Evolutionary conservation across 192 early-diverging fungal species (phyloP), one percentile per base, ranked within the genome.

Genomic region (Rhizophagus prolifer): DNA sequence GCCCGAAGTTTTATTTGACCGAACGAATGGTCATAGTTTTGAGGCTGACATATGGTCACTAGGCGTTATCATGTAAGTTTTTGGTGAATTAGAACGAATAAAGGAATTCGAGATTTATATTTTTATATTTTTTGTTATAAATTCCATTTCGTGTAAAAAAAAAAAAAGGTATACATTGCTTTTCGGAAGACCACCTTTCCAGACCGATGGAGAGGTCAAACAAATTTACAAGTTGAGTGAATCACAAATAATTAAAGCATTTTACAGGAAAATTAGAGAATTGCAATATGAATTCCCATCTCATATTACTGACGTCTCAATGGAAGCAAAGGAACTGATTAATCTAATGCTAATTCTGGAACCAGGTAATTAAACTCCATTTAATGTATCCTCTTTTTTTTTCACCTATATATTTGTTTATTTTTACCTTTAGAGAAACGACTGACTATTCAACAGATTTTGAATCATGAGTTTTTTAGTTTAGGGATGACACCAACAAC

Each of bases 1-100:
- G 2, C 97, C 97, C 0, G 97, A 99, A 80, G 91, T 99, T 28
- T 84, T 98, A 30, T 93, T 93, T 79, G 92, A 91, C 72, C 82
- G 85, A 36, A 81, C 85, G 73, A 84, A 89, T 1, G 96, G 97
- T 9, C 97, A 99, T 81, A 94, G 93, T 66, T 95, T 90, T 78
- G 94, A 95, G 79, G 97, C 93, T 12, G 97, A 99, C 72, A 91
- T 97, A 79, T 99, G 97, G 97, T 93, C 93, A 4, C 75, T 95
- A 4, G 96, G 96, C 41, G 88, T 97, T 3, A 86, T 98, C 36
- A 91, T 96, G 91, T 97, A 87, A 50, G 83, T 76, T n/a, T 44
- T 38, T 38, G 7, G 25, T 58, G 25, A 9, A 38, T 38, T 38
- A 38, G 7, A 38, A 34, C 7, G 36, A 38, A 36, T 36, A 7